Conservation (phyloP, 768 basidiomycete species). For the Boletales sp. region DNA sequence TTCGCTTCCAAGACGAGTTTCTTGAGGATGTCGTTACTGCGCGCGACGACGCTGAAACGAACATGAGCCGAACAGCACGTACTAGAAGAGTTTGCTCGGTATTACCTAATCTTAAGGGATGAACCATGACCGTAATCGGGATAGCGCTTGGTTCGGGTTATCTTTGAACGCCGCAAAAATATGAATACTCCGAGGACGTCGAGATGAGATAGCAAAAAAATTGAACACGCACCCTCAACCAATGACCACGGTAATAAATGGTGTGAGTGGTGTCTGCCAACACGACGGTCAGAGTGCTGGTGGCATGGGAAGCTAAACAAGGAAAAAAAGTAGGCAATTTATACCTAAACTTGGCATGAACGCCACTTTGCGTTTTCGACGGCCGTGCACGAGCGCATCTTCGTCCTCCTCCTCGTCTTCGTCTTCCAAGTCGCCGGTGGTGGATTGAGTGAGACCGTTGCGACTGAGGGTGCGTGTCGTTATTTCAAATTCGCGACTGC, state of each 20-base stretch:
- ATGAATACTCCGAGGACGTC: slow-evolving; percentile 17
- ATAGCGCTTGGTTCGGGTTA: slow-evolving; percentile 75
- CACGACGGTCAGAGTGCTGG: neutral
- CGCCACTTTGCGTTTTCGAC: slow-evolving; percentile 72
- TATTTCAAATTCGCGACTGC: slow-evolving; percentile 86
- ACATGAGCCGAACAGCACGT: slow-evolving; percentile 17
- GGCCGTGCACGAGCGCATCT: slow-evolving; percentile 58
- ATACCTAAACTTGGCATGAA: slow-evolving; percentile 84
- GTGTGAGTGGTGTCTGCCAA: slow-evolving; percentile 77
- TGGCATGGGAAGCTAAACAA: too few relatives aligned
- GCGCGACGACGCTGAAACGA: slow-evolving; percentile 68
- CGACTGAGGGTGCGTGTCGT: slow-evolving; percentile 73
- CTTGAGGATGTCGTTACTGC: slow-evolving; percentile 85
- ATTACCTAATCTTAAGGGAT: slow-evolving; percentile 77
- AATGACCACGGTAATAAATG: slow-evolving; percentile 86
- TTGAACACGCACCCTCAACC: slow-evolving; percentile 62
- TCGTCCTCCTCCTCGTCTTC: slow-evolving; percentile 68
- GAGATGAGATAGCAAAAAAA: neutral
- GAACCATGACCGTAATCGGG: slow-evolving; percentile 72
- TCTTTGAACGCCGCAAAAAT: slow-evolving; percentile 40
- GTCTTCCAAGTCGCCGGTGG: slow-evolving; percentile 75
- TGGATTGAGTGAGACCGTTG: slow-evolving; percentile 60
- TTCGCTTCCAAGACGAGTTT: slow-evolving; percentile 84
- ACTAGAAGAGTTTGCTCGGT: neutral
- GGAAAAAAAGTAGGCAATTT: slow-evolving; percentile 19